Conservation (phyloP, 805 yeast species). For the Metschnikowia santaceciliae region DNA sequence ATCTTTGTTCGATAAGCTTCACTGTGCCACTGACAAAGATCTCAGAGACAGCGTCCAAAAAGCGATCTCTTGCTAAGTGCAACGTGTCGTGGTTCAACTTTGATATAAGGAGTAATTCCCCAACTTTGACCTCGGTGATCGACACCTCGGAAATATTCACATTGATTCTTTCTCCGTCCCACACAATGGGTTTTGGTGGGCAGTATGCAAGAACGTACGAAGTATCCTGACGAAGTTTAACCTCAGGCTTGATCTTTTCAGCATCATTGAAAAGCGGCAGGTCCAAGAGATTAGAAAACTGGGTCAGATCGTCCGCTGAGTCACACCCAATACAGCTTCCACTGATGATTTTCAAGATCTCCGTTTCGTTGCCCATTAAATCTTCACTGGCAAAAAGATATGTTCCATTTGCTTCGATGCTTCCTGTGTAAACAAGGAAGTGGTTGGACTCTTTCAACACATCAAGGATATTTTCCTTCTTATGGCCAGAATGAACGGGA, state of each 20-base stretch:
- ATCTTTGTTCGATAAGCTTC: constrained; percentile 55
- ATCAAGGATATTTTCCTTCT: constrained; percentile 49
- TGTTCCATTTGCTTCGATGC: constrained; percentile 68
- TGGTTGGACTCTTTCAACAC: constrained; percentile 64
- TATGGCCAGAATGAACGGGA: constrained; percentile 38
- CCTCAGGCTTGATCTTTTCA: constrained; percentile 5
- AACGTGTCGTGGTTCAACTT: constrained; percentile 53
- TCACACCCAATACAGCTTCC: constrained; percentile 40
- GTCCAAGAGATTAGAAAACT: constrained; percentile 25
- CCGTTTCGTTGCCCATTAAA: constrained; percentile 38
- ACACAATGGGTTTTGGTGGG: constrained; percentile 79
- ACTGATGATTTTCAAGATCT: constrained; percentile 35
- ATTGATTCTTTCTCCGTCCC: constrained; percentile 80
- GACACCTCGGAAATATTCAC: constrained; percentile 47
- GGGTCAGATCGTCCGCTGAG: constrained; percentile 22
- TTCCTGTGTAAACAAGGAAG: constrained; percentile 70
- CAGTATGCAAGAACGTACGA: constrained; percentile 72
- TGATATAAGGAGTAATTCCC: constrained; percentile 62
- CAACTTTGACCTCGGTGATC: constrained; percentile 57
- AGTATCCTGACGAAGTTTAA: constrained; percentile 22
- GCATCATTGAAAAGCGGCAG: not conserved
- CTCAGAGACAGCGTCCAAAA: constrained; percentile 51
- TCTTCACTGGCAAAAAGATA: constrained; percentile 75
- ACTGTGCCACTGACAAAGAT: constrained; percentile 36
- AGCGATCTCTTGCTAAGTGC: constrained; percentile 51